Percentiles rank a stretch among this genome's conserved stretches.
Conservation (phyloP, 1,284 basidiomycete species). For the Cryptococcus maquisensis region DNA sequence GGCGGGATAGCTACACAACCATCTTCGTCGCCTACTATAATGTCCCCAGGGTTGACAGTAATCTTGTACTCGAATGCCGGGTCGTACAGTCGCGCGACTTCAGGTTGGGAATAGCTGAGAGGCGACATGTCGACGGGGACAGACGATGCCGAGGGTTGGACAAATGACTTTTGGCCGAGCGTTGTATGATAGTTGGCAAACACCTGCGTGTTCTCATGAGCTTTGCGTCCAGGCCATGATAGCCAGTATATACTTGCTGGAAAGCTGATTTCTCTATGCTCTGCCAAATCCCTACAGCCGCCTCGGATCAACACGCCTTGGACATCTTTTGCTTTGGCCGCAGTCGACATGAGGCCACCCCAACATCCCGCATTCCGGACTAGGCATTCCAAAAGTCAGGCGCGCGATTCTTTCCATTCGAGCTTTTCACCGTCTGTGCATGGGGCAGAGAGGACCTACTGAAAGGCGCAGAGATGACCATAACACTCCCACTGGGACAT, state of each 20-base stretch:
- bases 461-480: constrained; percentile 73
- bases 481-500: constrained; percentile 61
- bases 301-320: constrained; percentile 51
- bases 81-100: background rate
- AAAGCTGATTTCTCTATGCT: constrained; percentile 48
- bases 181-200: constrained; percentile 33
- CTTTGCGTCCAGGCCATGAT: background rate
- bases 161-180: constrained; percentile 82
- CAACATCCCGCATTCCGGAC: constrained; percentile 28
- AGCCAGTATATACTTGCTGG: constrained; percentile 20
- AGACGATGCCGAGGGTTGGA: constrained; percentile 73
- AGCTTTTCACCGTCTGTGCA: background rate
- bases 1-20: constrained; percentile 81
- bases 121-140: constrained; percentile 61
- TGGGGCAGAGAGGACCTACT: constrained; percentile 51
- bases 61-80: constrained; percentile 28
- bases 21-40: constrained; percentile 80
- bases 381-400: background rate
- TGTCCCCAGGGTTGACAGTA: constrained; percentile 70
- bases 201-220: constrained; percentile 14
- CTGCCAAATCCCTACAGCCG: constrained; percentile 49
- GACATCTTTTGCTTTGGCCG: constrained; percentile 46
- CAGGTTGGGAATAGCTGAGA: background rate
- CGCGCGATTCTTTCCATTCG: constrained; percentile 21
- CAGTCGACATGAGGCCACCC: constrained; percentile 52